Evolutionary conservation across 805 yeast genomes (phyloP).

Genomic region (Pichia paraexigua): DNA sequence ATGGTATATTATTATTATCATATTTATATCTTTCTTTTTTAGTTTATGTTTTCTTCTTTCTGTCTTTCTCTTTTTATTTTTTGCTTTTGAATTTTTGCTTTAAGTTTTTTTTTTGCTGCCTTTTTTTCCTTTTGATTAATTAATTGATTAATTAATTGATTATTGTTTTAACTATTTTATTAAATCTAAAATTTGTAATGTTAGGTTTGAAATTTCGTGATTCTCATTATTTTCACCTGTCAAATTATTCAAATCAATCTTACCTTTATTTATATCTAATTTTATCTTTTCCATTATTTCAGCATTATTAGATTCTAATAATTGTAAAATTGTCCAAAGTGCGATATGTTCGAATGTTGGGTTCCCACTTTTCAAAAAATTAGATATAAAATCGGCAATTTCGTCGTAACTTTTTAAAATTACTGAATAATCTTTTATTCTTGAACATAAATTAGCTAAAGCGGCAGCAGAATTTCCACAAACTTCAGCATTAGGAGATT

Average conservation of each 20-base stretch:
- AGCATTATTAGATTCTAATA: constrained; percentile 76
- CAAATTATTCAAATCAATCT: constrained; percentile 27
- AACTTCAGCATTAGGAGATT: constrained; percentile 82
- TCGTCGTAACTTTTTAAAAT: constrained; percentile 87
- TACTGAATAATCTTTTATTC: constrained; percentile 75
- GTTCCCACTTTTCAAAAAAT: constrained; percentile 76
- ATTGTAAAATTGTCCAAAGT: constrained; percentile 90
- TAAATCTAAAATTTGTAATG: constrained; percentile 31
- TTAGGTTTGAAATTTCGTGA: constrained; percentile 30
- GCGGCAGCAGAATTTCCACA: constrained; percentile 99
- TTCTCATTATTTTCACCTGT: constrained; percentile 30
- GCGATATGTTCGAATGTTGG: constrained; percentile 98
- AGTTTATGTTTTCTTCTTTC: not conserved
- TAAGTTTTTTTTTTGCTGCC: not conserved
- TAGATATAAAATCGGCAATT: constrained; percentile 69
- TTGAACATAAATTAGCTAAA: constrained; percentile 86
- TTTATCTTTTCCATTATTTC: constrained; percentile 39
- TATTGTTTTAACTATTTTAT: constrained; percentile 18
- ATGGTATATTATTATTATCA: not conserved
- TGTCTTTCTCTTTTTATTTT: not conserved
- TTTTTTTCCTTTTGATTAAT: not conserved
- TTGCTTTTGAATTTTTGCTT: not conserved
- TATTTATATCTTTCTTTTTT: not conserved
- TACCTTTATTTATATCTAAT: constrained; percentile 26
- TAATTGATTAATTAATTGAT: too few relatives aligned